Base-by-base conservation (phyloP, 495 filamentous ascomycete genomes). In the Xylaria nigripes region DNA sequence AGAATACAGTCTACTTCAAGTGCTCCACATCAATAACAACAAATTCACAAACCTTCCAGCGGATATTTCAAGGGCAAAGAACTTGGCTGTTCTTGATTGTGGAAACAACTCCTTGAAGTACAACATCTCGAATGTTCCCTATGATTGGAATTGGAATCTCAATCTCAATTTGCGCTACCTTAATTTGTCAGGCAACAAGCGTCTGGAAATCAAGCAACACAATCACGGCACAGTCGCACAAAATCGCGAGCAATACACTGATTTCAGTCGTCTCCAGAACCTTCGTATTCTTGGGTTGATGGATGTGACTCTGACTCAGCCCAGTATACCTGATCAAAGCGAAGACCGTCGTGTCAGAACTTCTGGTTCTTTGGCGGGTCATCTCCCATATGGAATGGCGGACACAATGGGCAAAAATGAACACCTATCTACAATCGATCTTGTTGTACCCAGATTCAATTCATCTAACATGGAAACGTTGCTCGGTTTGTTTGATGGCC, bases 141-240 rank as follows among this genome's bases (percentile, higher is more conserved):
- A 99, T 63, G 93, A 99, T 66, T 99, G 93, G 93, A 99, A 99
- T 62, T 99, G 93, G 93, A 97, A 96, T 67, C 89, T 91, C 79
- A 99, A 97, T 57, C 85, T 86, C 34, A 91, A 95, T 56, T 74
- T 99, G 52, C 87, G 90, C 56, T 97, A 94, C 62, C 84, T 99
- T 55, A 99, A 96, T 62, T 80, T 99, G 55, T 96, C 92, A 6
- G 93, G 94, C 22, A 99, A 99, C 74, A 94, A 96, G 68, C 84
- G 92, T 27, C 70, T 99, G 38, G 94, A 99, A 70, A 99, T 99
- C 70, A 97, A 97, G 67, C 89, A 85, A 61, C 79, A 81, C 51
- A 70, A 75, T 29, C 70, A 71, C 45, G 74, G 75, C 21, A 63
- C 72, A 24, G 64, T 69, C 2, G 63, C 74, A 3, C 71, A 74